Percentiles rank a stretch among this genome's conserved stretches.
phyloP scores from a whole-genome alignment of 805 yeast species.

The Saccharomycopsis oosterbeekiorum region DNA sequence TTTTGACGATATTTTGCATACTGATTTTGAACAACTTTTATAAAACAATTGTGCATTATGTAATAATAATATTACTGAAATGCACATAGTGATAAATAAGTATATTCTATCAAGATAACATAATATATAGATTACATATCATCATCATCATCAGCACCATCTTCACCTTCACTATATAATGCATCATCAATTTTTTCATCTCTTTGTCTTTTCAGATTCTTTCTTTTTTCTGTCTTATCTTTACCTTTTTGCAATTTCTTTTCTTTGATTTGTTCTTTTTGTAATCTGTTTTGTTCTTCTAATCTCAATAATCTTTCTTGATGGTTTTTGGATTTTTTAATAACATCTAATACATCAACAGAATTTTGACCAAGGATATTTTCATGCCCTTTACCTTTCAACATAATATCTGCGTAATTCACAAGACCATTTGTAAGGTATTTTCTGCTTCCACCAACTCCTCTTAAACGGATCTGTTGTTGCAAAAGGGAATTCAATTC shows the following conservation, averaged over 20 bases:
- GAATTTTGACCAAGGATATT: slow-evolving; percentile 61
- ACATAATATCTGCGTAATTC: slow-evolving; percentile 69
- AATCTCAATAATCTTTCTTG: slow-evolving; percentile 12
- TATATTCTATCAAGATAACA: not conserved
- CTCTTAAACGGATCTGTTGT: slow-evolving; percentile 40
- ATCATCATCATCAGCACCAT: not conserved
- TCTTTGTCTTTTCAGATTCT: not conserved
- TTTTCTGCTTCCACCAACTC: slow-evolving; percentile 31
- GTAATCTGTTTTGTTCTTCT: slow-evolving; percentile 12
- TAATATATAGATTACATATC: not conserved
- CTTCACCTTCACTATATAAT: not conserved
- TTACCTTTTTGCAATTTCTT: slow-evolving; percentile 5
- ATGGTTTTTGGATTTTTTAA: slow-evolving; percentile 27
- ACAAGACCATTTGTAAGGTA: slow-evolving; percentile 72
- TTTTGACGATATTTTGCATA: slow-evolving; percentile 2
- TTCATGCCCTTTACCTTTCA: slow-evolving; percentile 56
- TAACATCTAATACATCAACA: slow-evolving; percentile 56
- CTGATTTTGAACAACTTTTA: slow-evolving; percentile 6
- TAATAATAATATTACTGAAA: too few relatives aligned
- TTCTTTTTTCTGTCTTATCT: slow-evolving; percentile 9
- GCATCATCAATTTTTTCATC: slow-evolving; percentile 2
- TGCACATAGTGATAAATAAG: not conserved
- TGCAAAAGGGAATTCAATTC: slow-evolving; percentile 45
- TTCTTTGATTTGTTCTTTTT: slow-evolving; percentile 6
- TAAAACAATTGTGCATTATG: not conserved